Conservation (phyloP, 257 asterid genomes). For the Scutellaria baicalensis region DNA sequence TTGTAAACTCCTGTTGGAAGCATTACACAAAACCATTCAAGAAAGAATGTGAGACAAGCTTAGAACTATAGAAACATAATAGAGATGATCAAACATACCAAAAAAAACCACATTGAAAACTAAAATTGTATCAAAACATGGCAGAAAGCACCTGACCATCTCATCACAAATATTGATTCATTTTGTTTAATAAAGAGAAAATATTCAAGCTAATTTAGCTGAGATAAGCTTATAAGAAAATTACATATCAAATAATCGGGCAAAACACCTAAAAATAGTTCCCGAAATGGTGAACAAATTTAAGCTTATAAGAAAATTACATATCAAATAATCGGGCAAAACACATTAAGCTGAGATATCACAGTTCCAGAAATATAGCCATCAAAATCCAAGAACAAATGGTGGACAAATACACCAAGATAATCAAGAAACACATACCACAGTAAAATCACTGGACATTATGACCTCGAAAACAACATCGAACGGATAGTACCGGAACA, state of each 20-base stretch:
- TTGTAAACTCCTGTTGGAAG: constrained; percentile 68
- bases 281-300: too few species aligned
- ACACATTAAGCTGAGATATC: not conserved
- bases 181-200: constrained; percentile 7
- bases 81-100: not conserved
- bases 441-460: not conserved
- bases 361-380: not conserved
- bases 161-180: not conserved
- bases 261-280: too few species aligned
- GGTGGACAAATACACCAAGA: not conserved
- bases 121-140: not conserved
- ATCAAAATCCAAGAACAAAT: not conserved
- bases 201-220: not conserved
- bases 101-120: not conserved
- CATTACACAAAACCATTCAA: not conserved
- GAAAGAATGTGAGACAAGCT: constrained; percentile 7
- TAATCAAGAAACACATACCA: constrained; percentile 3
- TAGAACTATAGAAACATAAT: not conserved
- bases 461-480: not conserved
- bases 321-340: not conserved
- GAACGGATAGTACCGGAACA: not conserved
- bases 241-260: not conserved
- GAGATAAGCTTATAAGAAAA: not conserved
- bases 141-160: not conserved
- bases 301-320: not conserved